Evolutionary conservation across 495 filamentous ascomycete genomes (phyloP).

Genomic region (Letharia lupina): DNA sequence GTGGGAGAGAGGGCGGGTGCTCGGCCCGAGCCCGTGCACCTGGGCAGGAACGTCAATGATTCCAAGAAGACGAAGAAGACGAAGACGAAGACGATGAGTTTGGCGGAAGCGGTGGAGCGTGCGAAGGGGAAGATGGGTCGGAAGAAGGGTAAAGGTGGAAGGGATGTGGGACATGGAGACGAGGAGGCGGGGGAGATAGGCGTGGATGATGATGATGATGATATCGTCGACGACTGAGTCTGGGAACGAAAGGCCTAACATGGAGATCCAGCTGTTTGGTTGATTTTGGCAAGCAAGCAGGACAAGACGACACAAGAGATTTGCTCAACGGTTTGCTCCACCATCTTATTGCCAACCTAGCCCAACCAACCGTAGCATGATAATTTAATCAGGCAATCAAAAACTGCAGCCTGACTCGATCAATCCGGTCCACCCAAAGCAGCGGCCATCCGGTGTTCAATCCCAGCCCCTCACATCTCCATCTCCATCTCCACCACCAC

Average conservation of each 20-base stretch:
- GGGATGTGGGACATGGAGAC: not conserved
- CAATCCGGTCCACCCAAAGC: too few species aligned
- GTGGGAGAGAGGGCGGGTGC: not conserved
- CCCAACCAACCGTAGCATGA: too few species aligned
- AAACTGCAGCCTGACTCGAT: too few species aligned
- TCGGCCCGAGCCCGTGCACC: not conserved
- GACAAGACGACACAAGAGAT: too few species aligned
- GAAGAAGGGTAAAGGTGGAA: not conserved
- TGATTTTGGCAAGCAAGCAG: too few species aligned
- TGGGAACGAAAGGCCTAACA: not conserved
- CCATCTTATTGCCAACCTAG: too few species aligned
- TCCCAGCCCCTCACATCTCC: too few species aligned
- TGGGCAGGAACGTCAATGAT: not conserved
- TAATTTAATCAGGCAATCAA: too few species aligned
- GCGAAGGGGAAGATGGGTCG: constrained; percentile 4
- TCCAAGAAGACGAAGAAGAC: constrained; percentile 6
- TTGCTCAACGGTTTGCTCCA: too few species aligned
- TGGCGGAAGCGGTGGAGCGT: constrained; percentile 1
- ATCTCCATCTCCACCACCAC: too few species aligned
- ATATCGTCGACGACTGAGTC: constrained; percentile 4
- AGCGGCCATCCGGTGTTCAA: too few species aligned
- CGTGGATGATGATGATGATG: not conserved
- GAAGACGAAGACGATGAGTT: not conserved
- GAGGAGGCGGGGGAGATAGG: not conserved
- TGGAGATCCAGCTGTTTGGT: too few species aligned